These are phyloP conservation scores for Starmerella scarabaei DNA, from an alignment of 805 yeast genomes.

Conservation along the genomic window DNA sequence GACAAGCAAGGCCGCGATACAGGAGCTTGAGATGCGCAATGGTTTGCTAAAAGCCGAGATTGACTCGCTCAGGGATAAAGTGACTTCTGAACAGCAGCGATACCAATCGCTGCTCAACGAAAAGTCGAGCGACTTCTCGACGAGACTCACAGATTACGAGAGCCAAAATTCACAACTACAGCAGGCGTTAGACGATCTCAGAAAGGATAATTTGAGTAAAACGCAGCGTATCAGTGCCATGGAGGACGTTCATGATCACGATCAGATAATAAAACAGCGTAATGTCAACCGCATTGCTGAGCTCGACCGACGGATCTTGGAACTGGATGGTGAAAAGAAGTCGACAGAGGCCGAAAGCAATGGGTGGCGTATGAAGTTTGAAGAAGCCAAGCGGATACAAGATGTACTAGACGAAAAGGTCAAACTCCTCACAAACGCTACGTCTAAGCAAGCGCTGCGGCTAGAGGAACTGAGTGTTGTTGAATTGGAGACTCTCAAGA, in stretches of 20 bases:
- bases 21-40: background rate
- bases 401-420: conserved; percentile 2
- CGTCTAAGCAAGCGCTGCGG: conserved; percentile 1
- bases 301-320: background rate
- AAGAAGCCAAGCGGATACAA: background rate
- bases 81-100: background rate
- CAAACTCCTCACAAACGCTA: background rate
- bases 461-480: background rate
- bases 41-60: background rate
- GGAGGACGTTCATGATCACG: background rate
- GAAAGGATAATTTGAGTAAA: background rate
- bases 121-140: no score
- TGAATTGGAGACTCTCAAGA: background rate
- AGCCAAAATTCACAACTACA: no score
- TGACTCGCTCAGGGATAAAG: background rate
- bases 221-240: background rate
- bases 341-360: no score
- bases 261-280: background rate
- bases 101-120: background rate
- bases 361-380: background rate
- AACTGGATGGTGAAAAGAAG: background rate
- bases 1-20: background rate
- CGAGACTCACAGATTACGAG: no score
- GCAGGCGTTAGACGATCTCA: background rate
- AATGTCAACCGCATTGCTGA: background rate